Evolutionary conservation across 345 rosid genomes (phyloP), one percentile per base, ranked within the genome.

Genomic region (Stellera chamaejasme): DNA sequence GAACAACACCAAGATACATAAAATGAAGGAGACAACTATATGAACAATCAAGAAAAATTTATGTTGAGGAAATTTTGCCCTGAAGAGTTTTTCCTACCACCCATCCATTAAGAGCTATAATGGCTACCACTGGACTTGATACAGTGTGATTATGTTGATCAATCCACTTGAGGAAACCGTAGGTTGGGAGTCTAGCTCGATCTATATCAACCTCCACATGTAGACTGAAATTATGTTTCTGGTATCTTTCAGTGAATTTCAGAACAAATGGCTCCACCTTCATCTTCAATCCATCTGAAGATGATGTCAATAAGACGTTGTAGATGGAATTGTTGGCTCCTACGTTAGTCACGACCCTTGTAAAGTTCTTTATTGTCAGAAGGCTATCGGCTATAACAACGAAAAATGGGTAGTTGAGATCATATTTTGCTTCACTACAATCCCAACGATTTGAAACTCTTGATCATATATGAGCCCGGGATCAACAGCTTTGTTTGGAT

Each of bases 401-500:
- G 23, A 19, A 19, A 1, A 1, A 19, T 0, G 23, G 23, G 23
- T 19, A 19, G 23, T 19, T 19, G 23, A 50, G 26, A 50, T 27
- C 25, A 50, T 50, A 51, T 6, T 6, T 6, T 23, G 13, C 32
- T 12, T 2, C 10, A 1, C 15, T 6, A 25, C 14, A 42, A 27
- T 52, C 13, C 41, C n/a, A 10, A 7, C 53, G 13, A 50, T 13
- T 45, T 45, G 43, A 13, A 27, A 26, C 43, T 26, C 61, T 11
- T 25, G 5, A 39, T 57, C 51, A 1, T 57, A 57, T 10, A 45
- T 50, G 1, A 57, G 51, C 26, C 61, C 51, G 26, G 52, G 61
- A 27, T 57, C 61, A 42, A 57, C 3, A 2, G 61, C 51, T 10
- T 57, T 57, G 51, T 57, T 57, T 1, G 61, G 61, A 57, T 57